phyloP scores from a whole-genome alignment of 148 eudicot genomes.

The Oxyria digyna region DNA sequence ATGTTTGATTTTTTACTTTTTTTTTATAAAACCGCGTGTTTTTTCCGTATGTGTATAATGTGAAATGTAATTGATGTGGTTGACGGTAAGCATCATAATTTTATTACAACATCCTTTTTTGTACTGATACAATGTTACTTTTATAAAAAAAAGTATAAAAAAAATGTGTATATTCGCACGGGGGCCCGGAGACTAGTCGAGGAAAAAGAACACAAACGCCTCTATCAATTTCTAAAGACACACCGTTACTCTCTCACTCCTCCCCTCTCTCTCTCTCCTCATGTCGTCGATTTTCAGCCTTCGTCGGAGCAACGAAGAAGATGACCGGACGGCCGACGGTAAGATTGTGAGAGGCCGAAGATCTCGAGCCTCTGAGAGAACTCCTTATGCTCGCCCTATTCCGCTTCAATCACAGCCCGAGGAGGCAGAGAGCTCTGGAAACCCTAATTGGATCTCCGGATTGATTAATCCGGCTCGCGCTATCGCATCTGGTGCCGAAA shows the following conservation, averaged over 20 bases:
- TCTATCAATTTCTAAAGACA: neutral
- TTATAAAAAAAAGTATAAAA: too few species aligned
- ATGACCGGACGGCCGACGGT: slow-evolving; percentile 43
- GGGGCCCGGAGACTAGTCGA: too few species aligned
- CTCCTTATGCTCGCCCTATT: slow-evolving; percentile 58
- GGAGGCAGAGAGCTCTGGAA: slow-evolving; percentile 15
- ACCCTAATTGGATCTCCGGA: slow-evolving; percentile 78
- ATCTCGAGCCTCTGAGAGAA: slow-evolving; percentile 17
- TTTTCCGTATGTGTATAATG: too few species aligned
- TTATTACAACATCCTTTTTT: too few species aligned
- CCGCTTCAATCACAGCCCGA: slow-evolving; percentile 10
- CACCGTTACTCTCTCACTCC: slow-evolving; percentile 2
- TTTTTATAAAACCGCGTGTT: too few species aligned
- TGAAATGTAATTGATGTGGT: too few species aligned
- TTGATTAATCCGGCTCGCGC: too few species aligned
- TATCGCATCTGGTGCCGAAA: slow-evolving; percentile 63
- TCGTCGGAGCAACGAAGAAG: slow-evolving; percentile 22
- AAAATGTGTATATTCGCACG: too few species aligned
- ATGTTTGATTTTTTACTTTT: too few species aligned
- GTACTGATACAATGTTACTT: too few species aligned
- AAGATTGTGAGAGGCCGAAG: slow-evolving; percentile 33
- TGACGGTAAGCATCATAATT: too few species aligned
- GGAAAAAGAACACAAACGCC: neutral
- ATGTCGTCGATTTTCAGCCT: slow-evolving; percentile 27
- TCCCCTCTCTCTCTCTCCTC: slow-evolving; percentile 8